These are phyloP conservation scores for Hymenoscyphus fraxineus DNA, from an alignment of 2,329 filamentous ascomycete genomes.

Conservation along the genomic window DNA sequence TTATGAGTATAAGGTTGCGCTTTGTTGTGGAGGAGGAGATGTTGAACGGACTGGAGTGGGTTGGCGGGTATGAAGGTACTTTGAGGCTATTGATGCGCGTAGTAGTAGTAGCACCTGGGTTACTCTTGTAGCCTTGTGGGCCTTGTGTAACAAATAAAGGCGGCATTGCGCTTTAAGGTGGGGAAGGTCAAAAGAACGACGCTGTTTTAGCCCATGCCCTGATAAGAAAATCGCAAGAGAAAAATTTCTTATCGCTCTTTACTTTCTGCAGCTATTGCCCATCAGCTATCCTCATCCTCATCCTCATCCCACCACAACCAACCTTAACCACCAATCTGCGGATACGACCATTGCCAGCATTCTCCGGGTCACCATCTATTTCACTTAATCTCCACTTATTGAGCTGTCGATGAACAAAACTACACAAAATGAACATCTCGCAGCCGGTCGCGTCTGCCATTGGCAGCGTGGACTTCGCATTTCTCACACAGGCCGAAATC, in stretches of 20 bases:
- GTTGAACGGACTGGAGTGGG: not conserved
- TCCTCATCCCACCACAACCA: not conserved
- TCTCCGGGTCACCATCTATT: not conserved
- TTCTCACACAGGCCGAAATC: conserved; percentile 79
- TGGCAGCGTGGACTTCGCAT: conserved; percentile 82
- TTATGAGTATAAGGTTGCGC: not conserved
- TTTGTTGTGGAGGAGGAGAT: not conserved
- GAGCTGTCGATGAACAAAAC: conserved; percentile 12
- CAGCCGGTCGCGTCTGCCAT: conserved; percentile 82
- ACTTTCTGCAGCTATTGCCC: not conserved
- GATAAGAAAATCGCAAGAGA: not conserved
- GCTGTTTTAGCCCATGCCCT: not conserved
- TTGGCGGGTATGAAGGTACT: not conserved
- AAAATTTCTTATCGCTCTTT: conserved; percentile 4
- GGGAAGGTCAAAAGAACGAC: not conserved
- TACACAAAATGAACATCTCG: conserved; percentile 60
- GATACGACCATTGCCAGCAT: not conserved
- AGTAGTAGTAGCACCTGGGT: too few species aligned
- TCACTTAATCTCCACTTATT: not conserved
- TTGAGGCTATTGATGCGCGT: not conserved
- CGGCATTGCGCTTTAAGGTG: not conserved
- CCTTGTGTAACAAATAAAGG: too few species aligned
- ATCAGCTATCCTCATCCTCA: not conserved
- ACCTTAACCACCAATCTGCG: not conserved
- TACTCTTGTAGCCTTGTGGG: too few species aligned